Evolutionary conservation across 768 basidiomycete genomes (phyloP), one percentile per base, ranked within the genome.

Genomic region (Termitomyces sp.): DNA sequence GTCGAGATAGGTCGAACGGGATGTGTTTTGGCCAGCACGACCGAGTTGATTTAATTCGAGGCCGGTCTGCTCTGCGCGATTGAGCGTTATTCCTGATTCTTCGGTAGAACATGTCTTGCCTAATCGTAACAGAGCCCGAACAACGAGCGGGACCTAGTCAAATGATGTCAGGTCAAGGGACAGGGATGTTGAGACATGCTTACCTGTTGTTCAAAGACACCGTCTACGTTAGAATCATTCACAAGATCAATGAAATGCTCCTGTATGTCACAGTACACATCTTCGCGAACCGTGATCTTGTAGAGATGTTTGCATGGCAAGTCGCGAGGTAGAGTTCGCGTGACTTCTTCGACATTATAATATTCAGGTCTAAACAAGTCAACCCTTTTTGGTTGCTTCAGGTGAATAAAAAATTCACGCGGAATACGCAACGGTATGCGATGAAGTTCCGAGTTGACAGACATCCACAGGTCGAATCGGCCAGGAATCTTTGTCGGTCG

Each of bases 191-290:
- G 42, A 41, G 23, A 16, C 13, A 22, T 29, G 23, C 76, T 40
- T 59, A 94, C 92, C 80, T 98, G 94, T 18, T 88, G 78, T 71
- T 99, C 97, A 63, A 88, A 99, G 3, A 97, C 89, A 1, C 93
- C 94, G 62, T 98, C 94, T 9, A 98, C 92, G 64, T 91, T 93
- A 0, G 95, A 91, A 63, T 95, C 91, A 64, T 97, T 97, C 55
- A 84, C 91, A 47, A 98, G 76, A 66, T 94, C 88, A 16, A 93
- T 86, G 65, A 98, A 98, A 66, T 97, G 92, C 53, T 92, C 88
- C 61, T 92, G 88, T 29, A 88, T 90, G 29, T 89, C 84, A 29
- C 88, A 77, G 69, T 90, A 99, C 15, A 87, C 72, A 5, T 89
- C 86, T 66, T 98, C 97, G 31, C 86, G 81, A 22, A 94, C 91